Evolutionary conservation across 441 rosid genomes (phyloP).

Genomic region (Erysimum cheiri): DNA sequence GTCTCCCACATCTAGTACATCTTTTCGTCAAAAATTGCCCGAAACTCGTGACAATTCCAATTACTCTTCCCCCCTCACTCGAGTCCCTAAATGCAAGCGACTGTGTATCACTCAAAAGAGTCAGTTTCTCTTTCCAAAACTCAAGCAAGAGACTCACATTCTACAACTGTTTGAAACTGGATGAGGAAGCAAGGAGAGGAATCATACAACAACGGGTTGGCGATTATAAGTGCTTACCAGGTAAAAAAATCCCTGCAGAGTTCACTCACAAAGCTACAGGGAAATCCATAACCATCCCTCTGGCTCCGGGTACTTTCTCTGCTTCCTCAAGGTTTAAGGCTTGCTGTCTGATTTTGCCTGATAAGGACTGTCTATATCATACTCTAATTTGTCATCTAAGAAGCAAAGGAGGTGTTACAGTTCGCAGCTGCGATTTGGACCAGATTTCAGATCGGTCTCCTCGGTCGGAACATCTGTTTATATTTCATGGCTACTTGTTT

Average conservation of each 20-base stretch:
- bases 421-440: too few species aligned
- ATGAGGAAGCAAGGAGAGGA: not conserved
- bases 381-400: slow-evolving; percentile 10
- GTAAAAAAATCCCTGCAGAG: not conserved
- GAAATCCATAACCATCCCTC: not conserved
- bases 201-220: not conserved
- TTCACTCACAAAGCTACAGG: not conserved
- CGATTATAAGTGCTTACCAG: not conserved
- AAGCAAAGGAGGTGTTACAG: not conserved
- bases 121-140: not conserved
- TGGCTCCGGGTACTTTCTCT: not conserved
- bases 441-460: not conserved
- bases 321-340: not conserved
- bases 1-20: not conserved
- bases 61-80: not conserved
- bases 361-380: too few species aligned
- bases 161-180: not conserved
- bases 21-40: not conserved
- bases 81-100: not conserved
- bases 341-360: not conserved
- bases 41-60: not conserved
- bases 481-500: not conserved
- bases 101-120: not conserved
- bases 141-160: not conserved
- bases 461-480: slow-evolving; percentile 5